A percentile compares a stretch with the other conserved stretches of the same genome.
Evolutionary conservation across 768 basidiomycete genomes (phyloP).

Genomic region (Russula virescens): DNA sequence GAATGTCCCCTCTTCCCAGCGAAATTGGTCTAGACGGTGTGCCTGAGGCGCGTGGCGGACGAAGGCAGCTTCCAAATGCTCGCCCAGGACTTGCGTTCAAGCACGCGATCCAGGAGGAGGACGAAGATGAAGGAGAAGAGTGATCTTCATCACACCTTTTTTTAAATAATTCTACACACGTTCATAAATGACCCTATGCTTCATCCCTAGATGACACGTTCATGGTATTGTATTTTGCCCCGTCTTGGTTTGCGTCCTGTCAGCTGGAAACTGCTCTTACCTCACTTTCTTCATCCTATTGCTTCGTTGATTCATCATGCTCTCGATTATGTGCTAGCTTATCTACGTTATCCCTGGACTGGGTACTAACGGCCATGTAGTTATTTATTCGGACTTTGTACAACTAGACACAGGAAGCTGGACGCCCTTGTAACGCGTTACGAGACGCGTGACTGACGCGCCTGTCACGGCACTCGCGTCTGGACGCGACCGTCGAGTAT

Average conservation of each 20-base stretch:
- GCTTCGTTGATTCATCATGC: constrained; percentile 16
- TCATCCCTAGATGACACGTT: constrained; percentile 12
- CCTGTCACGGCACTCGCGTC: constrained; percentile 1
- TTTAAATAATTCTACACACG: background rate
- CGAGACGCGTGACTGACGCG: constrained; percentile 16
- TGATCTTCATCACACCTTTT: background rate
- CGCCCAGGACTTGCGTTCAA: constrained; percentile 59
- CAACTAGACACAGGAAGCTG: background rate
- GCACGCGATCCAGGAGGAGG: constrained; percentile 77
- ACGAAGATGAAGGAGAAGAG: constrained; percentile 73
- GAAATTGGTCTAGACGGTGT: constrained; percentile 45
- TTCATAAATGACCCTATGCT: constrained; percentile 8
- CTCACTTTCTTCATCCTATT: constrained; percentile 4
- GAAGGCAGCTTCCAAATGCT: constrained; percentile 62
- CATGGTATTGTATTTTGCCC: constrained; percentile 4
- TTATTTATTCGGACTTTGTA: constrained; percentile 15
- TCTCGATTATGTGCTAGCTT: constrained; percentile 15
- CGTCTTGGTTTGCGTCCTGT: constrained; percentile 5
- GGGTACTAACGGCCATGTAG: constrained; percentile 16
- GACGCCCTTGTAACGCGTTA: background rate
- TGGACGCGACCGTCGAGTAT: background rate
- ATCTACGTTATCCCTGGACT: constrained; percentile 11
- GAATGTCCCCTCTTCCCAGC: constrained; percentile 52
- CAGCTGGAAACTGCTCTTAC: constrained; percentile 3
- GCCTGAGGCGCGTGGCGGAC: constrained; percentile 45